Evolutionary conservation across 2,329 filamentous ascomycete species (phyloP).

Genomic region (Botrytis elliptica): DNA sequence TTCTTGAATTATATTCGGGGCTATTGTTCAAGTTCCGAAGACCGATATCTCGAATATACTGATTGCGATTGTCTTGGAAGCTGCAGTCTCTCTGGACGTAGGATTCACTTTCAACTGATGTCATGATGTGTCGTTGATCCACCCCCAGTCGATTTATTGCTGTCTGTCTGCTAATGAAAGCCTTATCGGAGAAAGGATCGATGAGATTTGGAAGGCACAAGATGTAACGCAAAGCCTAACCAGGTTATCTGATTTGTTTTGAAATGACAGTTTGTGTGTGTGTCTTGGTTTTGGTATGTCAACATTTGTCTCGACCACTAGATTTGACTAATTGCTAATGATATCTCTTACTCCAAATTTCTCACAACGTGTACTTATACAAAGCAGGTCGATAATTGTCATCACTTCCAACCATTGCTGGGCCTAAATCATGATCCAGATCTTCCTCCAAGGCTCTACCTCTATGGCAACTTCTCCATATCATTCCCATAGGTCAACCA

Average conservation of each 20-base stretch:
- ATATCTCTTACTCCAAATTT: background rate
- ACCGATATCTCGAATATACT: background rate
- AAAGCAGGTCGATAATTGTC: background rate
- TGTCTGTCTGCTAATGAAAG: background rate
- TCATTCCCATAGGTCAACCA: background rate
- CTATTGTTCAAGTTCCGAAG: background rate
- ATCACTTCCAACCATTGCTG: background rate
- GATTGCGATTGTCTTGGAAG: background rate
- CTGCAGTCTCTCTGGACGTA: background rate
- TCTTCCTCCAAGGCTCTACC: background rate
- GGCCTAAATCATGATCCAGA: background rate
- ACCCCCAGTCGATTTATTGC: background rate
- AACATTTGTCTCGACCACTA: background rate
- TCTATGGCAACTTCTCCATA: background rate
- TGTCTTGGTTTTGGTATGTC: background rate
- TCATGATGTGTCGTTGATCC: background rate
- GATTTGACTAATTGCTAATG: background rate
- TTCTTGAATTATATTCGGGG: background rate
- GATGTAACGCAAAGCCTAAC: background rate
- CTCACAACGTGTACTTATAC: conserved; percentile 5
- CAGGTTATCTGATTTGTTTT: background rate
- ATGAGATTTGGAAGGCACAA: background rate
- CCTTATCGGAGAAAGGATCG: background rate
- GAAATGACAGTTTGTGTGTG: background rate
- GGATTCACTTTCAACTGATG: background rate